Evolutionary conservation across 2,329 filamentous ascomycete species (phyloP), one percentile per base, ranked within the genome.

Genomic region (Cladosporium sp.): DNA sequence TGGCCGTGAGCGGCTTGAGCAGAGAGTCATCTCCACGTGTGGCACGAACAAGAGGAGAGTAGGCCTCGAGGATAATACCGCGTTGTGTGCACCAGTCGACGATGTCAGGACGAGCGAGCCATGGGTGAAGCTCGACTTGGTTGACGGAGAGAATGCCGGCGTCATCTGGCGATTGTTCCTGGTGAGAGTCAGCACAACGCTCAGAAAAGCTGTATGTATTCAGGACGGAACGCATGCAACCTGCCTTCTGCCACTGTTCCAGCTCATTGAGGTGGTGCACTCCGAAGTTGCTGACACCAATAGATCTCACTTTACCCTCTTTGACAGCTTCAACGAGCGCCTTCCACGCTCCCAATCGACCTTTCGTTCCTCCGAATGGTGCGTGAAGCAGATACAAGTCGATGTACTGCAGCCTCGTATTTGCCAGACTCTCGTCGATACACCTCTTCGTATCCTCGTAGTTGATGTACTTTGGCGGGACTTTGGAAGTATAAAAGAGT

Each of bases 51-150:
- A 82, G 73, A 18, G 81, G 81, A 28, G 75, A 80, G 65, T 83
- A 84, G n/a, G 82, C 82, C 72, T 84, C 79, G 26, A 83, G 71
- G 4, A 84, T 63, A 1, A 84, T 76, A 36, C 75, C 78, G 64
- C 81, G 77, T 77, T 88, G 83, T 69, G 83, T 78, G 72, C 90
- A 91, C 92, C 93, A 97, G 57, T 86, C 81, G 10, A 89, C 88
- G 68, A 97, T 92, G 74, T 97, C 92, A 26, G 84, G 81, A n/a
- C 93, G 84, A 10, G 88, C 84, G 51, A 93, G 87, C 93, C 92
- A 97, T 0, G 93, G 93, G 78, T 97, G 93, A 12, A 97, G 81
- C 79, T 97, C 93, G 79, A 90, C 92, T 79, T 97, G 93, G 49
- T 92, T 93, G 44, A 97, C 90, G 68, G 89, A 90, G 73, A 97